Conservation (phyloP, 352 stramenopile species). For the Phytopythium montanum region DNA sequence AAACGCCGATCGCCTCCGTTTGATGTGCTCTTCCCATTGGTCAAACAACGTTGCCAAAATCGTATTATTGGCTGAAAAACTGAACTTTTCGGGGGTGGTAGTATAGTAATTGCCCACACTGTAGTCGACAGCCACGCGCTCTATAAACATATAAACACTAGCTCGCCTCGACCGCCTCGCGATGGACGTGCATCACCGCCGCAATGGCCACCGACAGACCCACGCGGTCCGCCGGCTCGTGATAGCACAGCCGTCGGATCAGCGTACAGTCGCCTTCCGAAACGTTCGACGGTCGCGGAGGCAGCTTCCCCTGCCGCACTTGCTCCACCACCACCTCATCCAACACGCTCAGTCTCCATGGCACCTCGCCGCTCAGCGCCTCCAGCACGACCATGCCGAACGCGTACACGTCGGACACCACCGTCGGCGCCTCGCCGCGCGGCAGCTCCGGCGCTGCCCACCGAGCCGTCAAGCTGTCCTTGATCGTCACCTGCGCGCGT, state of each 20-base stretch:
- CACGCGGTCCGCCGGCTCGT: conserved; percentile 20
- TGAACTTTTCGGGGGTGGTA: no score
- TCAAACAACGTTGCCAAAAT: background rate
- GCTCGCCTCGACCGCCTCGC: background rate
- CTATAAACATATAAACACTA: no score
- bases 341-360: conserved; percentile 11
- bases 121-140: no score
- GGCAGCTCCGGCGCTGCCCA: conserved; percentile 6
- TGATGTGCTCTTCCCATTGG: background rate
- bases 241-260: conserved; percentile 20
- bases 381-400: conserved; percentile 6
- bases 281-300: conserved; percentile 22
- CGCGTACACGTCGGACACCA: conserved; percentile 1
- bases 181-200: background rate
- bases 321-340: conserved; percentile 37
- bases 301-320: conserved; percentile 39
- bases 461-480: background rate
- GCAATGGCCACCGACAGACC: conserved; percentile 11
- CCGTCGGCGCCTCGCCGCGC: background rate
- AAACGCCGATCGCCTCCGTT: background rate
- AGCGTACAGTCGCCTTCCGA: conserved; percentile 21
- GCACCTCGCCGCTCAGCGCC: conserved; percentile 3
- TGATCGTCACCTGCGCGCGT: conserved; percentile 4
- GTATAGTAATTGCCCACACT: no score
- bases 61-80: background rate